These are phyloP conservation scores for Zoysia japonica DNA, from an alignment of 176 grass and related monocot species.

Conservation along the genomic window DNA sequence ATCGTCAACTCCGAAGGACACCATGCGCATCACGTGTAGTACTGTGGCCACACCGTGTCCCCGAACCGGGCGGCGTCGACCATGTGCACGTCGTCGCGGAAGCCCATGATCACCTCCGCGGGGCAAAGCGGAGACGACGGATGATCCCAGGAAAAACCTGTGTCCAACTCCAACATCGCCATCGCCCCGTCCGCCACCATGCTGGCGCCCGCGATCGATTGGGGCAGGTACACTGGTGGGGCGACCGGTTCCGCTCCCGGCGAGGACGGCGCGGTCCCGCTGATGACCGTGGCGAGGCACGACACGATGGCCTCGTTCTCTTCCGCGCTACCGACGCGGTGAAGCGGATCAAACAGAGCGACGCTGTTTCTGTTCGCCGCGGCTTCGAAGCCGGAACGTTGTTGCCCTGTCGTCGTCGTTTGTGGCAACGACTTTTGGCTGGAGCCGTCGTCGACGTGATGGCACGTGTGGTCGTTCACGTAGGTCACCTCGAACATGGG, in stretches of 20 bases:
- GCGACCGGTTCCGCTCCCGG: not conserved
- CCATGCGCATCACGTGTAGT: not conserved
- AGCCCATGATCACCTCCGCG: not conserved
- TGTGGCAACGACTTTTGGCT: not conserved
- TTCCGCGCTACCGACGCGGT: not conserved
- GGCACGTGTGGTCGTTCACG: slow-evolving; percentile 57
- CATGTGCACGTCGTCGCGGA: slow-evolving; percentile 13
- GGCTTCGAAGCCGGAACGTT: too few species aligned
- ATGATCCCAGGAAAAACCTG: not conserved
- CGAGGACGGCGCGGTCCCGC: not conserved
- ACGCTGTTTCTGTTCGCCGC: not conserved
- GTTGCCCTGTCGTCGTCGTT: not conserved
- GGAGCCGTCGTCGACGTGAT: not conserved
- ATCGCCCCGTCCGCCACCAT: not conserved
- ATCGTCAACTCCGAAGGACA: too few species aligned
- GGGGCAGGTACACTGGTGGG: too few species aligned
- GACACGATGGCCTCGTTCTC: slow-evolving; percentile 34
- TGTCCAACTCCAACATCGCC: not conserved
- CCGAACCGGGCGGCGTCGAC: not conserved
- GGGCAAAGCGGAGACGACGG: not conserved
- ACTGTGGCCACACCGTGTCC: slow-evolving; percentile 25
- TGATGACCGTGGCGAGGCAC: slow-evolving; percentile 31
- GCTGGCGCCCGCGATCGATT: too few species aligned
- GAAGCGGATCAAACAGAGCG: not conserved
- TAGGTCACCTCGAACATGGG: slow-evolving; percentile 39